These are phyloP conservation scores for Erodium texanum DNA, from an alignment of 441 rosid species.

Conservation along the genomic window DNA sequence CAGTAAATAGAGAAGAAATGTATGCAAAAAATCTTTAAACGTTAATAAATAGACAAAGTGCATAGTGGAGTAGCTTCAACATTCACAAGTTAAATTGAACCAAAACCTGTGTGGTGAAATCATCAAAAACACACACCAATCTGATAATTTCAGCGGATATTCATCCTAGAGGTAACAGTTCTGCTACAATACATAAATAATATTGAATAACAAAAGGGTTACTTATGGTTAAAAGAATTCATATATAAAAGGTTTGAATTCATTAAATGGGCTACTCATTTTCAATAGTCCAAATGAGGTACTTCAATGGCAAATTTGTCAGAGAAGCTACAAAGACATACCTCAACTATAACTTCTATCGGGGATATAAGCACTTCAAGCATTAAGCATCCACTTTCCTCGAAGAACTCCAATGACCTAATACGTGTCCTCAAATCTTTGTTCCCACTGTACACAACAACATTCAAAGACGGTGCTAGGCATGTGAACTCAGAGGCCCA, in stretches of 20 bases:
- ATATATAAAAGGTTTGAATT: not conserved
- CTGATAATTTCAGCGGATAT: not conserved
- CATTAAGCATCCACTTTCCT: constrained; percentile 34
- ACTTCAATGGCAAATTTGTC: not conserved
- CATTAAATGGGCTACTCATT: not conserved
- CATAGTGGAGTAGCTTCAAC: not conserved
- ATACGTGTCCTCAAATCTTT: constrained; percentile 30
- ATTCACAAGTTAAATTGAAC: not conserved
- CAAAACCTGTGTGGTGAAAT: not conserved
- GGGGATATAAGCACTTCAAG: constrained; percentile 45
- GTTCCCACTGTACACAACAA: constrained; percentile 42
- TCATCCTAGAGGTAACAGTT: not conserved
- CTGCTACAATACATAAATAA: not conserved
- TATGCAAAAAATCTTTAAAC: not conserved
- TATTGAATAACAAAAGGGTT: too few relatives aligned
- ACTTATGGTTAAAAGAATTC: too few relatives aligned
- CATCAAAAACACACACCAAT: not conserved
- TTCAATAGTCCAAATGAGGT: not conserved
- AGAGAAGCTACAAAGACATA: constrained; percentile 15
- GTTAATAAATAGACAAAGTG: not conserved
- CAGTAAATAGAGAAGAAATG: constrained; percentile 15
- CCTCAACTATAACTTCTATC: constrained; percentile 45
- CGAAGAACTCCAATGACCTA: constrained; percentile 35
- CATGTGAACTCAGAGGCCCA: constrained; percentile 47
- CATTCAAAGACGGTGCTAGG: constrained; percentile 30